Evolutionary conservation across 2,329 filamentous ascomycete species (phyloP), one percentile per base, ranked within the genome.

Genomic region (Phoma herbarum): DNA sequence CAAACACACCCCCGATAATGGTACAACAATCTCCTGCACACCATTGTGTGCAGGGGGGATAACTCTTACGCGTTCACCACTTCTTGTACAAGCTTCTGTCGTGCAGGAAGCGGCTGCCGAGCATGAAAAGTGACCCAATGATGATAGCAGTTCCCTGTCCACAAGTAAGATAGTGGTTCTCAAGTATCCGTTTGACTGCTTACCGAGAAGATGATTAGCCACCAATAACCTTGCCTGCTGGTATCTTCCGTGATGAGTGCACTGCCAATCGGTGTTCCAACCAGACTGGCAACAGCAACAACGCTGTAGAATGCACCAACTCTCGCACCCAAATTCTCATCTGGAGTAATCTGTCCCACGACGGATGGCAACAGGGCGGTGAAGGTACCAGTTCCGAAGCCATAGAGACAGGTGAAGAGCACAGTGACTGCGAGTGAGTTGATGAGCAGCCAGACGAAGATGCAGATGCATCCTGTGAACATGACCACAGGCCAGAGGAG

Each of bases 271-370:
- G 90, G 90, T 44, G 83, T 86, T 0, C 89, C 88, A 0, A 86
- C 86, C 49, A 93, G 77, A 1, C 86, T 88, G 4, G 87, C 89
- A 29, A 92, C 77, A 1, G 86, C 83, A 55, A 87, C 81, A 45
- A 88, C 73, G 16, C 85, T 83, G 70, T 90, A 90, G 25, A 86
- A 81, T 0, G 84, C 83, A 0, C 91, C 91, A 2, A 84, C 87
- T 6, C 90, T 82, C 1, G 88, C 84, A 14, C 90, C 91, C 31
- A 93, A 88, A 72, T 91, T 83, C 20, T 85, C 81, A 35, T 91
- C 84, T 44, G 90, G 88, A 1, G 85, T 88, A 61, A 92, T 89
- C 68, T 92, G 88, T 1, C 88, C 88, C 22, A 93, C 80, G 14
- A 90, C 78, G 0, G 88, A 83, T 0, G 90, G 87, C 0, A 81